Percentiles rank a stretch among this genome's conserved stretches.
Evolutionary conservation across 2,329 filamentous ascomycete genomes (phyloP).

Genomic region (Colletotrichum ledebouriae): DNA sequence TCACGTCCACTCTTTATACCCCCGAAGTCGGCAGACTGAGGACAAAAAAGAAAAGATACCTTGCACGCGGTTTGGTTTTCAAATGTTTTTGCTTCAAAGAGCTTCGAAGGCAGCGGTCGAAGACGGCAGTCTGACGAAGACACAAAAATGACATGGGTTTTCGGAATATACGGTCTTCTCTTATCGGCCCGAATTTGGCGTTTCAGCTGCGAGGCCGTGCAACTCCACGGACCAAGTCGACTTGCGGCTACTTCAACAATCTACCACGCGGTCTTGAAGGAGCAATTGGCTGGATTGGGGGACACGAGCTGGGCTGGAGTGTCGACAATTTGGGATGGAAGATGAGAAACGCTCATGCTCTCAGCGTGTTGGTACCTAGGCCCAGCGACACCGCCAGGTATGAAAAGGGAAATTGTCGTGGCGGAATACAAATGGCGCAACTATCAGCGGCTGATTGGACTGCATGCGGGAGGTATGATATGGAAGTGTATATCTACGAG

Average conservation of each 20-base stretch:
- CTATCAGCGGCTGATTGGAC: conserved; percentile 30
- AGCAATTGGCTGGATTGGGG: background rate
- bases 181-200: conserved; percentile 12
- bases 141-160: conserved; percentile 35
- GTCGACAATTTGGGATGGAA: conserved; percentile 3
- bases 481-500: conserved; percentile 27
- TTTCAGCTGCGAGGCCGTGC: conserved; percentile 11
- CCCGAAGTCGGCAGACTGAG: conserved; percentile 41
- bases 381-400: conserved; percentile 25
- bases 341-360: conserved; percentile 25
- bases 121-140: conserved; percentile 22
- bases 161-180: conserved; percentile 23
- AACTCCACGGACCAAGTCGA: background rate
- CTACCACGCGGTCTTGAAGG: background rate
- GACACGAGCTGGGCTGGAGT: background rate
- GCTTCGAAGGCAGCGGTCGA: conserved; percentile 23
- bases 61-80: conserved; percentile 38
- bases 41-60: conserved; percentile 44
- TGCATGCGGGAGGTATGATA: conserved; percentile 24
- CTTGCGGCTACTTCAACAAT: background rate
- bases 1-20: conserved; percentile 45
- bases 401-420: conserved; percentile 32
- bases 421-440: conserved; percentile 19
- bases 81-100: conserved; percentile 24
- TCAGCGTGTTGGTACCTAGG: conserved; percentile 20